phyloP scores from a whole-genome alignment of 495 filamentous ascomycete genomes.

The Talaromyces trachyspermus region DNA sequence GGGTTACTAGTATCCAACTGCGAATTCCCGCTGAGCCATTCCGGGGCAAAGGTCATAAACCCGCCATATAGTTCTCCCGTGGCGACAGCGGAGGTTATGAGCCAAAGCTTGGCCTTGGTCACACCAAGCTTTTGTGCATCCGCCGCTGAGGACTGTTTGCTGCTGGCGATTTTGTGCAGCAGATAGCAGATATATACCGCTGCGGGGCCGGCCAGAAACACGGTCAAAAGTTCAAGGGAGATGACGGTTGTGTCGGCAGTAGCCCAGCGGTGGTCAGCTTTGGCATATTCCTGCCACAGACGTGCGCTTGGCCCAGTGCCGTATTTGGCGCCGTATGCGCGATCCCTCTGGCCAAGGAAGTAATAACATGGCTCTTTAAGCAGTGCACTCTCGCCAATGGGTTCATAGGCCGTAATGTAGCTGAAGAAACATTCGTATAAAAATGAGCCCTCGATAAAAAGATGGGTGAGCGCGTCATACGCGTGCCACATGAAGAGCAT shows the following conservation, averaged over 20 bases:
- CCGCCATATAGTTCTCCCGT: conserved; percentile 92
- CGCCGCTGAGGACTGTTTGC: conserved; percentile 9
- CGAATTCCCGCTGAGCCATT: conserved; percentile 74
- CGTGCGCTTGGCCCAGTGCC: conserved; percentile 55
- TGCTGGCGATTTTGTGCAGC: conserved; percentile 32
- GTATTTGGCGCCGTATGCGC: conserved; percentile 67
- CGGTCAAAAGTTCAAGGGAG: conserved; percentile 78
- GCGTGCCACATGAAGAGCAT: conserved; percentile 90
- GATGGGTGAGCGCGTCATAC: conserved; percentile 85
- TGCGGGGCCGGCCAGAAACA: conserved; percentile 66
- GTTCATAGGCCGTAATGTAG: conserved; percentile 35
- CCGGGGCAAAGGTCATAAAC: conserved; percentile 94
- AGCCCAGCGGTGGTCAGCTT: conserved; percentile 79
- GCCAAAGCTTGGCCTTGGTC: conserved; percentile 53
- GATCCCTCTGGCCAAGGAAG: conserved; percentile 46
- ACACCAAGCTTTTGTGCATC: conserved; percentile 13
- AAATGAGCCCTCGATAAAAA: conserved; percentile 82
- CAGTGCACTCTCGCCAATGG: conserved; percentile 25
- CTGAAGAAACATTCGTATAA: conserved; percentile 90
- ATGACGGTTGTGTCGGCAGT: conserved; percentile 71
- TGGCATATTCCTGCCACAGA: conserved; percentile 90
- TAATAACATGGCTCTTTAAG: conserved; percentile 33
- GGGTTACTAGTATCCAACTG: conserved; percentile 75
- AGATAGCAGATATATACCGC: conserved; percentile 64
- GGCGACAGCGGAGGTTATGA: conserved; percentile 69